phyloP scores from a whole-genome alignment of 2,329 filamentous ascomycete species.

The Chrysosporium keratinophilum region DNA sequence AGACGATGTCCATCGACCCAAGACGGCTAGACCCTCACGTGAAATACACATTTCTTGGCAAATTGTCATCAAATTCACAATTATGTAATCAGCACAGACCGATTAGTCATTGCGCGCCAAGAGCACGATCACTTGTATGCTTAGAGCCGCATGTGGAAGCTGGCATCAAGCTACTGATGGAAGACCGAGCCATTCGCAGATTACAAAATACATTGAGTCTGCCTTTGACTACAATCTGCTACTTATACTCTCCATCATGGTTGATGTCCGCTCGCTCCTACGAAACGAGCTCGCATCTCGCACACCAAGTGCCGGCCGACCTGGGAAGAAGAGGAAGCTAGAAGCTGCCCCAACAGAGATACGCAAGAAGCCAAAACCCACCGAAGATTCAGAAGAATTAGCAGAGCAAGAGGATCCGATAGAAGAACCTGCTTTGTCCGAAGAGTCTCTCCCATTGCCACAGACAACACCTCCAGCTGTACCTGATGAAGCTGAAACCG shows the following conservation, averaged over 20 bases:
- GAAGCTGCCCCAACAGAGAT: constrained; percentile 32
- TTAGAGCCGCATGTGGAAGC: background rate
- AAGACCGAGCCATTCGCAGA: background rate
- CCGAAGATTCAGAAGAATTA: constrained; percentile 18
- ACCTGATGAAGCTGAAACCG: background rate
- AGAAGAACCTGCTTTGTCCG: background rate
- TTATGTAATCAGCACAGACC: background rate
- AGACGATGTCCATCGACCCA: background rate
- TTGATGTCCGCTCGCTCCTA: constrained; percentile 69
- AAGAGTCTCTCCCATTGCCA: constrained; percentile 22
- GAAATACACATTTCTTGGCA: background rate
- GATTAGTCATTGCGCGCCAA: too few relatives aligned
- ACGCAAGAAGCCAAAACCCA: constrained; percentile 36
- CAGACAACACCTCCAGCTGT: background rate
- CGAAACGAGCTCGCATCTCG: constrained; percentile 66
- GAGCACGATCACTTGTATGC: too few relatives aligned
- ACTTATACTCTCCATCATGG: constrained; percentile 43
- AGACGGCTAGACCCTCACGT: constrained; percentile 1
- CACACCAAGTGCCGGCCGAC: constrained; percentile 39
- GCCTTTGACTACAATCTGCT: too few relatives aligned
- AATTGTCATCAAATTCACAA: constrained; percentile 4
- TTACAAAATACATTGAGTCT: background rate
- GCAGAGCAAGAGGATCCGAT: constrained; percentile 13
- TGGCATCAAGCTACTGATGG: background rate
- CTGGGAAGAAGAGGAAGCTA: constrained; percentile 47